Conservation (phyloP, 2,329 filamentous ascomycete genomes). For the Tolypocladium pustulatum region DNA sequence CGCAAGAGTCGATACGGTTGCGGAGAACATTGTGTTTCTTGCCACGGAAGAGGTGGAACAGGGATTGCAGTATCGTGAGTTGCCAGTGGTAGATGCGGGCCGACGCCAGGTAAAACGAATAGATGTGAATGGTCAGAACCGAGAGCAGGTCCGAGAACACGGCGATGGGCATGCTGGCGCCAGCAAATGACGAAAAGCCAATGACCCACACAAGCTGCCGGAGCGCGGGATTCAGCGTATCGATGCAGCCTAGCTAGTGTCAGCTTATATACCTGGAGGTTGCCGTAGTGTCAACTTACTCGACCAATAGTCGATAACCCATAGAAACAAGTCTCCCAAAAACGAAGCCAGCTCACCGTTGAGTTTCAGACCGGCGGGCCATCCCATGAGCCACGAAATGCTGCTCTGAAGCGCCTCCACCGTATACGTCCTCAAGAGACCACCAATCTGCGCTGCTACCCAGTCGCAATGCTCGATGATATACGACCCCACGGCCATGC, state of each 20-base stretch:
- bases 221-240: constrained; percentile 66
- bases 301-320: constrained; percentile 98
- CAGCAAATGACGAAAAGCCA: constrained; percentile 88
- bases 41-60: constrained; percentile 97
- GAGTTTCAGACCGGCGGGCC: constrained; percentile 88
- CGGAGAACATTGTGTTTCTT: constrained; percentile 97
- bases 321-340: constrained; percentile 87
- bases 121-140: constrained; percentile 87
- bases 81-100: constrained; percentile 99
- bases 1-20: constrained; percentile 96
- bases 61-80: constrained; percentile 85
- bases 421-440: constrained; percentile 68
- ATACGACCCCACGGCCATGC: constrained; percentile 90
- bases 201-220: constrained; percentile 85
- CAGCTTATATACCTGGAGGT: constrained; percentile 7
- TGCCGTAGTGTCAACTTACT: constrained; percentile 36
- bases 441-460: constrained; percentile 71
- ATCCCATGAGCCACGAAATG: constrained; percentile 92
- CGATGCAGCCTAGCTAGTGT: constrained; percentile 54
- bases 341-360: constrained; percentile 93
- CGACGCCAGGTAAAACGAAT: constrained; percentile 94
- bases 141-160: constrained; percentile 91
- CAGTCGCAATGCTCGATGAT: constrained; percentile 89
- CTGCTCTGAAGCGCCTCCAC: constrained; percentile 80
- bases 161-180: constrained; percentile 93